phyloP scores from a whole-genome alignment of 2,329 filamentous ascomycete genomes.

The Penicillium sp. region DNA sequence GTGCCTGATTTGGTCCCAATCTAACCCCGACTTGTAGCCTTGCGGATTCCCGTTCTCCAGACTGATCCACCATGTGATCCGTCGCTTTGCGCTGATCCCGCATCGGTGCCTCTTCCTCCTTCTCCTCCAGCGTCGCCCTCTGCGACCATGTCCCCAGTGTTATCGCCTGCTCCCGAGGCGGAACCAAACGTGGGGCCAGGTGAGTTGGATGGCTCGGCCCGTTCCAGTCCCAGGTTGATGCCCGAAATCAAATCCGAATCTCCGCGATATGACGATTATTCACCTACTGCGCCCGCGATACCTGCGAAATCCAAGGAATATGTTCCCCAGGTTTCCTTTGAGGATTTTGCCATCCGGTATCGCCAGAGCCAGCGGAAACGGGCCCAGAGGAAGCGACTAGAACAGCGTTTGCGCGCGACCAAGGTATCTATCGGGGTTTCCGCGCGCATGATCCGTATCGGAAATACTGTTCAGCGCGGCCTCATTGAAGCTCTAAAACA shows the following conservation, averaged over 20 bases:
- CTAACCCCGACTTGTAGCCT: conserved; percentile 25
- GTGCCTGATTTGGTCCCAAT: conserved; percentile 24
- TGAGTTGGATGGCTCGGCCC: conserved; percentile 37
- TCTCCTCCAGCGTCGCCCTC: conserved; percentile 16
- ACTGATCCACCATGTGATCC: conserved; percentile 36
- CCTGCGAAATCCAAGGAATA: conserved; percentile 16
- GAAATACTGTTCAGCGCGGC: conserved; percentile 43
- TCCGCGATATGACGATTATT: background rate
- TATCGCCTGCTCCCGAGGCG: conserved; percentile 10
- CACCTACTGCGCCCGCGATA: conserved; percentile 7
- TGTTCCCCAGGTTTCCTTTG: conserved; percentile 38
- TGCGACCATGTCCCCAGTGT: conserved; percentile 24
- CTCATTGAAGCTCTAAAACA: conserved; percentile 47
- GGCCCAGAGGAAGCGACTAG: conserved; percentile 40
- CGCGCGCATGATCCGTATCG: conserved; percentile 43
- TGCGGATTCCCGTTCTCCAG: conserved; percentile 32
- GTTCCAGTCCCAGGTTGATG: conserved; percentile 23
- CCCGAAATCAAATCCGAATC: conserved; percentile 4
- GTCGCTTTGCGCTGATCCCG: conserved; percentile 28
- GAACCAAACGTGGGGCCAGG: conserved; percentile 28
- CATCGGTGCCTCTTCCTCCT: conserved; percentile 25
- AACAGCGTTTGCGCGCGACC: conserved; percentile 41
- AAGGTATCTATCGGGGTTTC: conserved; percentile 46
- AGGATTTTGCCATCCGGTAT: conserved; percentile 45
- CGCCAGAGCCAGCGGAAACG: conserved; percentile 45